These are phyloP conservation scores for Wickerhamomyces sydowiorum DNA, from an alignment of 805 yeast genomes.

Conservation along the genomic window DNA sequence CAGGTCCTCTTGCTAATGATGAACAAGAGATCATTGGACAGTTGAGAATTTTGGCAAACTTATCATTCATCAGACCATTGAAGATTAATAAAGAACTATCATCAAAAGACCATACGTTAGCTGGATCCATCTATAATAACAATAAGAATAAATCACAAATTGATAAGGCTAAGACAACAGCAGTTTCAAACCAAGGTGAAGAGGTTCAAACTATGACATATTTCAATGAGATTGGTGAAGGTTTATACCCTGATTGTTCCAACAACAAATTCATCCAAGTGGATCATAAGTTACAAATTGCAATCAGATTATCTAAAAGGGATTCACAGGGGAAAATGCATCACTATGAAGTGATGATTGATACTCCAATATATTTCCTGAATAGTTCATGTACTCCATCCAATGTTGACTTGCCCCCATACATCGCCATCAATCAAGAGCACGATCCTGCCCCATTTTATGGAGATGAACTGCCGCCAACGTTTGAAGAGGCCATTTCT, in stretches of 20 bases:
- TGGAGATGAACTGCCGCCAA: conserved; percentile 35
- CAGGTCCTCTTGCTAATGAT: conserved; percentile 9
- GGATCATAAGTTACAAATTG: conserved; percentile 64
- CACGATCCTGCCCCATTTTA: background rate
- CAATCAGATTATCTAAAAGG: conserved; percentile 61
- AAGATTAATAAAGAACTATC: conserved; percentile 1
- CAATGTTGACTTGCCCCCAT: conserved; percentile 33
- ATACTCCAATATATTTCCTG: conserved; percentile 62
- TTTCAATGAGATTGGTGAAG: conserved; percentile 12
- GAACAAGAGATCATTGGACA: conserved; percentile 18
- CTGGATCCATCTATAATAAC: background rate
- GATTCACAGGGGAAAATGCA: conserved; percentile 51
- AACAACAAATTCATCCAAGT: conserved; percentile 58
- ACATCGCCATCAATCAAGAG: conserved; percentile 10
- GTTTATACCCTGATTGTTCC: conserved; percentile 43
- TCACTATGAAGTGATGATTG: conserved; percentile 77
- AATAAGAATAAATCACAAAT: conserved; percentile 8
- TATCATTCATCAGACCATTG: conserved; percentile 14
- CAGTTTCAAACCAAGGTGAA: conserved; percentile 8
- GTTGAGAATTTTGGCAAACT: conserved; percentile 8
- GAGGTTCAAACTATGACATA: conserved; percentile 8
- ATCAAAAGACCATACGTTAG: background rate
- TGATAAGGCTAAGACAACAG: conserved; percentile 6
- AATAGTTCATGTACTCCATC: conserved; percentile 35
- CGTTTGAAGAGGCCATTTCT: conserved; percentile 62